Base-by-base conservation (phyloP, 768 basidiomycete species). In the Gymnopilus dilepis region DNA sequence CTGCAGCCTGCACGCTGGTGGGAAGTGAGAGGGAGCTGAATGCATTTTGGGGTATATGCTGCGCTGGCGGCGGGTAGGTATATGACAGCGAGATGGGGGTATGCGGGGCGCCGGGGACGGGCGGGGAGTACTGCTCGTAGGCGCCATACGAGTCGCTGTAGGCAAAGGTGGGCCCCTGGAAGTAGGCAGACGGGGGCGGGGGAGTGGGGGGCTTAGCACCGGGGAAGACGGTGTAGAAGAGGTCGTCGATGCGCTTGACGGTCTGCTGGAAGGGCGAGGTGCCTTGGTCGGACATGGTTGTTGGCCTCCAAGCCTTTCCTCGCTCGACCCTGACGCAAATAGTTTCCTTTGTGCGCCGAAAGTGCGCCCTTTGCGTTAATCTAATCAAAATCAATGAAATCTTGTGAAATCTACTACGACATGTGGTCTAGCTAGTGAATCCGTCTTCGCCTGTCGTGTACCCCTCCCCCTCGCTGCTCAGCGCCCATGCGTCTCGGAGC, bases 401-500 rank as follows among this genome's bases (percentile, higher is more conserved):
- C 60, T 50, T 42, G 41, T n/a, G n/a, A n/a, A n/a, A n/a, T n/a
- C 19, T 12, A n/a, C 33, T 24, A 30, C 42, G 12, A 52, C 60
- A 61, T 61, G 60, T 52, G 56, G 54, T 55, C 55, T 41, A 21
- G 42, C 3, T 19, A 34, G 24, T 52, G 40, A 21, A 59, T 19
- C 60, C 68, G 41, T 77, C 76, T 28, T 75, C 75, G 48, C 64
- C 69, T 38, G 76, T 74, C 41, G 69, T 65, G 62, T 73, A 74
- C 26, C 72, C 76, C 58, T 90, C 90, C 1, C 77, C 83, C 52
- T 88, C 87, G 65, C 88, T 90, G 62, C 82, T 85, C 67, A 85
- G 73, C 34, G 85, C 90, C 94, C 94, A 95, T 34, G 87, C 88
- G n/a, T 80, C 88, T 59, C 78, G 77, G 59, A 79, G 69, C 47